Evolutionary conservation across 805 yeast species (phyloP).

Genomic region (Blastobotrys peoriensis): DNA sequence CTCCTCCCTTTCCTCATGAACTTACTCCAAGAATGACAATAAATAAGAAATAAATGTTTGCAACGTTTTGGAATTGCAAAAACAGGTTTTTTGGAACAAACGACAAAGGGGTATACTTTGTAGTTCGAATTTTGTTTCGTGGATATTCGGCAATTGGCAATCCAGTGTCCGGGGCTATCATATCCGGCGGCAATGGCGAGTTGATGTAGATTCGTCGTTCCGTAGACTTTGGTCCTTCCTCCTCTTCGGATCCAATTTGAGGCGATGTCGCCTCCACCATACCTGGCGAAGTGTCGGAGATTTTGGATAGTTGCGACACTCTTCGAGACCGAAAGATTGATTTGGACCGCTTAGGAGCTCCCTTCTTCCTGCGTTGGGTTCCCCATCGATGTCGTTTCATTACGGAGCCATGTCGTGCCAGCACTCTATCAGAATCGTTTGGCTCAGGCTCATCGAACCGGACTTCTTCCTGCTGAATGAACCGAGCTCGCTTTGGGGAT

Average conservation of each 20-base stretch:
- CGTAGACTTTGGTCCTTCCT: constrained; percentile 7
- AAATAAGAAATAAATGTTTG: constrained; percentile 81
- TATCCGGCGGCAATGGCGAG: constrained; percentile 42
- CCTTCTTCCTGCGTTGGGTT: constrained; percentile 71
- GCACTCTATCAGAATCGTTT: constrained; percentile 6
- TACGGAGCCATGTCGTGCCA: constrained; percentile 38
- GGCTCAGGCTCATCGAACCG: constrained; percentile 3
- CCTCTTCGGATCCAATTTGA: constrained; percentile 1
- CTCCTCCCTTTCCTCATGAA: too few relatives aligned
- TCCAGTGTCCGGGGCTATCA: constrained; percentile 48
- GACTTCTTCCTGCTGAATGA: constrained; percentile 7
- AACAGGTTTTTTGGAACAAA: constrained; percentile 81
- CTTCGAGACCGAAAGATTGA: constrained; percentile 16
- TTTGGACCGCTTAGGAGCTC: constrained; percentile 31
- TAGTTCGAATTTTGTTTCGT: constrained; percentile 90
- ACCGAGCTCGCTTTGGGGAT: not conserved
- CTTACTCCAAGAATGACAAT: constrained; percentile 66
- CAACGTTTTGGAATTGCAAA: constrained; percentile 81
- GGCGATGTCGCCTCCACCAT: constrained; percentile 1
- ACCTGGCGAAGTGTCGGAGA: not conserved
- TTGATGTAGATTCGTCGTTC: constrained; percentile 44
- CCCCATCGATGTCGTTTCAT: constrained; percentile 88
- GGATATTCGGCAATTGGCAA: constrained; percentile 58
- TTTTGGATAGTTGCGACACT: not conserved
- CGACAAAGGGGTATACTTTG: constrained; percentile 88